Evolutionary conservation across 2,329 filamentous ascomycete species (phyloP).

Genomic region (Chrysoporthe cubensis): DNA sequence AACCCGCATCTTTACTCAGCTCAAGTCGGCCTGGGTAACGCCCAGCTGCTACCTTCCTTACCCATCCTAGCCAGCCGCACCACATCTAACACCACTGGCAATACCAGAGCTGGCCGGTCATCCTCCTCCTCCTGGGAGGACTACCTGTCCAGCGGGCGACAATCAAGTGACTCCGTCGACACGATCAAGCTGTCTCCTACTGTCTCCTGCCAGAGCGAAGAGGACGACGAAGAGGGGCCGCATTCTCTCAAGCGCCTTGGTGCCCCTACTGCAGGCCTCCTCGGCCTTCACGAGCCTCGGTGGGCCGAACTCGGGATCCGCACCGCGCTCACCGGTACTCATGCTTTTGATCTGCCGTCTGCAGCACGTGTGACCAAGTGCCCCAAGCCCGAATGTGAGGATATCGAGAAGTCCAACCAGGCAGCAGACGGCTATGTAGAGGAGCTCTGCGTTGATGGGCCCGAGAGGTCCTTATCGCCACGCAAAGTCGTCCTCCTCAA

Average conservation of each 20-base stretch:
- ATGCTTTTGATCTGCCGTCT: conserved; percentile 29
- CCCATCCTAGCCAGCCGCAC: conserved; percentile 9
- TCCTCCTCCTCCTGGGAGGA: conserved; percentile 32
- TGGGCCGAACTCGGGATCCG: conserved; percentile 36
- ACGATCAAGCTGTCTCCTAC: conserved; percentile 11
- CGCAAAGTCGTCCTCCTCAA: conserved; percentile 18
- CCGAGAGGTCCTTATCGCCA: neutral
- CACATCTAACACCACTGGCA: neutral
- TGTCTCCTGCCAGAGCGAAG: neutral
- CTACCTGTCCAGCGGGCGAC: conserved; percentile 19
- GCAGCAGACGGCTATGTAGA: neutral
- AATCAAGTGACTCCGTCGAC: conserved; percentile 27
- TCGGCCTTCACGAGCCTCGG: conserved; percentile 37
- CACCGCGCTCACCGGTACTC: conserved; percentile 36
- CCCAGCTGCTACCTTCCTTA: conserved; percentile 14
- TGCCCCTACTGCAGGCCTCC: conserved; percentile 37
- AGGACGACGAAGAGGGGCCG: conserved; percentile 3
- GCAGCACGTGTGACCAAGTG: neutral
- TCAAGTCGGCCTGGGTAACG: neutral
- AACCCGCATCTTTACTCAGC: neutral
- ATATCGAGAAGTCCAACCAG: neutral
- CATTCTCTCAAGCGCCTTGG: conserved; percentile 27
- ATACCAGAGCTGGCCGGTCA: conserved; percentile 16
- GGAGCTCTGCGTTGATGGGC: neutral
- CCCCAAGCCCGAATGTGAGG: neutral